phyloP scores from a whole-genome alignment of 2,329 filamentous ascomycete genomes.

The Pseudocercospora musae region DNA sequence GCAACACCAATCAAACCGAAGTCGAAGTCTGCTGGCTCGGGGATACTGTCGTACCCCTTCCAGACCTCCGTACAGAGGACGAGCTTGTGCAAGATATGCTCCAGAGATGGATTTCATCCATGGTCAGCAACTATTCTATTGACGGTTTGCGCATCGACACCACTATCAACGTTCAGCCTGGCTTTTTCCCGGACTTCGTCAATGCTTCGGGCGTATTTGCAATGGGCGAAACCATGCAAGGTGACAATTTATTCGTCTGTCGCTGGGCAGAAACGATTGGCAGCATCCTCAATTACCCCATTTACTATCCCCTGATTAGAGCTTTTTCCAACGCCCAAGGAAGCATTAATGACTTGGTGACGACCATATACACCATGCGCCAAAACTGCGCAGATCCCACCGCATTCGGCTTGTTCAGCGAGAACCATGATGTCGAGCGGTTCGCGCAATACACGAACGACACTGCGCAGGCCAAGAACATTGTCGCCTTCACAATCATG shows the following conservation, averaged over 20 bases:
- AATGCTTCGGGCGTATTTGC: conserved; percentile 37
- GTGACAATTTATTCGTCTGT: conserved; percentile 35
- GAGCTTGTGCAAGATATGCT: conserved; percentile 41
- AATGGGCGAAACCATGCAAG: conserved; percentile 38
- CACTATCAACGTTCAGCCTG: conserved; percentile 37
- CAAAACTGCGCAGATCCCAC: conserved; percentile 38
- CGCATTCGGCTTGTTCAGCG: conserved; percentile 38
- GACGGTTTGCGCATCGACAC: conserved; percentile 42
- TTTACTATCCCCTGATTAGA: conserved; percentile 38
- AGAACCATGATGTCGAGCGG: conserved; percentile 43
- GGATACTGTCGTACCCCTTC: conserved; percentile 45
- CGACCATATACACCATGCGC: conserved; percentile 34
- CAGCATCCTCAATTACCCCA: conserved; percentile 39
- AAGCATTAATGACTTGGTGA: conserved; percentile 39
- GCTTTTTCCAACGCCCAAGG: conserved; percentile 38
- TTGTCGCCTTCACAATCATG: conserved; percentile 39
- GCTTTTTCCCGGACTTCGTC: conserved; percentile 38
- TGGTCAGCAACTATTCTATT: conserved; percentile 44
- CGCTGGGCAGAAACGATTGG: conserved; percentile 37
- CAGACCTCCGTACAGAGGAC: conserved; percentile 48
- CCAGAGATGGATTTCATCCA: conserved; percentile 40
- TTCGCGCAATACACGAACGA: conserved; percentile 40
- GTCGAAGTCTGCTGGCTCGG: conserved; percentile 52
- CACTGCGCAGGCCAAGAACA: conserved; percentile 38
- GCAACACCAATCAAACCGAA: conserved; percentile 42